phyloP scores from a whole-genome alignment of 305 asterid species.

The Fraxinus angustifolia region DNA sequence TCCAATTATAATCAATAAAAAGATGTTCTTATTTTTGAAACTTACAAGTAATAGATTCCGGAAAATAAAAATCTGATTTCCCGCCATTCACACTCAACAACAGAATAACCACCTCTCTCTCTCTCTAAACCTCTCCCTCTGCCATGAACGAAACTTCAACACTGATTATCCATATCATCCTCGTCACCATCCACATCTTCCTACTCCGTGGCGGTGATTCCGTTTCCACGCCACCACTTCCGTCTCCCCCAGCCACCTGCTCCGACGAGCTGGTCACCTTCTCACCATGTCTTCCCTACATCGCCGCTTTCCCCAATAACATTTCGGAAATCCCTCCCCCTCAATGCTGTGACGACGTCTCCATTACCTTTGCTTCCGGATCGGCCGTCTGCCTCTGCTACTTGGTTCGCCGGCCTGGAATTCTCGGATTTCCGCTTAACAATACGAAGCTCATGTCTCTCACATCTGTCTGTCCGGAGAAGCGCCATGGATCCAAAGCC shows the following conservation, averaged over 20 bases:
- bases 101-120: background rate
- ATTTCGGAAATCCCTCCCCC: slow-evolving; percentile 50
- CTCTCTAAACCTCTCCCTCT: background rate
- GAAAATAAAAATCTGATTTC: background rate
- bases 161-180: background rate
- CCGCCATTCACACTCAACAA: background rate
- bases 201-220: slow-evolving; percentile 25
- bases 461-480: slow-evolving; percentile 44
- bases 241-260: slow-evolving; percentile 42
- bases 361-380: slow-evolving; percentile 39
- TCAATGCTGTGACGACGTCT: slow-evolving; percentile 61
- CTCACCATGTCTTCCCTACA: slow-evolving; percentile 69
- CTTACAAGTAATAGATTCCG: background rate
- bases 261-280: slow-evolving; percentile 61
- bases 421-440: slow-evolving; percentile 70
- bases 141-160: background rate
- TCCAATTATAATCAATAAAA: no score
- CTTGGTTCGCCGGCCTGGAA: slow-evolving; percentile 48
- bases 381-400: slow-evolving; percentile 65
- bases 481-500: slow-evolving; percentile 16
- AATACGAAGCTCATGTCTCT: slow-evolving; percentile 49
- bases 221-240: slow-evolving; percentile 16
- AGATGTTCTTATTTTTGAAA: background rate
- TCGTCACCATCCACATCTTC: slow-evolving; percentile 25
- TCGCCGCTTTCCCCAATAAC: slow-evolving; percentile 66